Evolutionary conservation across 495 filamentous ascomycete genomes (phyloP).

Genomic region (Usnea hakonensis): DNA sequence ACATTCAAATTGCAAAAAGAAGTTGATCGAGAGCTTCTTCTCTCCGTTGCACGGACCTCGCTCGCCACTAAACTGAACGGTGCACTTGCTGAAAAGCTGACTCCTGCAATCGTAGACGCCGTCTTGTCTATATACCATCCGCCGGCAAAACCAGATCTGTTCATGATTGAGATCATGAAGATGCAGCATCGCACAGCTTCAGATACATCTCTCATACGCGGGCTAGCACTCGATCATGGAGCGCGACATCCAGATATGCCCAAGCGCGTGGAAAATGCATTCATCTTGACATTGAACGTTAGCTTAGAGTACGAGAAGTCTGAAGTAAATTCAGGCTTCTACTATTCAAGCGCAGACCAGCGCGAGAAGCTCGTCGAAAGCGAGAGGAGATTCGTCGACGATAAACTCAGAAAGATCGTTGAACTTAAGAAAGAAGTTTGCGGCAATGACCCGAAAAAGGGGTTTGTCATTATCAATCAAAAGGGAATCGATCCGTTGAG

Average conservation of each 20-base stretch:
- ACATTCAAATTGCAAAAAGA: constrained; percentile 79
- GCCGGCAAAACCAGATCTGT: constrained; percentile 87
- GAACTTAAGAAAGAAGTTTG: constrained; percentile 98
- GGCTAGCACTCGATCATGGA: constrained; percentile 89
- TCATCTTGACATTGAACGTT: constrained; percentile 91
- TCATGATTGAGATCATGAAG: constrained; percentile 99
- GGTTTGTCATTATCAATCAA: constrained; percentile 97
- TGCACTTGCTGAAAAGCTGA: constrained; percentile 82
- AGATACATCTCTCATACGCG: constrained; percentile 91
- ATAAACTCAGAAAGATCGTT: constrained; percentile 95
- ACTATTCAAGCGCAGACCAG: constrained; percentile 95
- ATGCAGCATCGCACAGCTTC: constrained; percentile 98
- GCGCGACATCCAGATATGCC: constrained; percentile 98
- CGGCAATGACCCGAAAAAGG: constrained; percentile 87
- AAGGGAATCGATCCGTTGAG: constrained; percentile 98
- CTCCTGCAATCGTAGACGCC: constrained; percentile 88
- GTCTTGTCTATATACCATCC: constrained; percentile 88
- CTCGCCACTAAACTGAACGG: constrained; percentile 89
- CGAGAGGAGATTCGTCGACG: constrained; percentile 90
- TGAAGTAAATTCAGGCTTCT: constrained; percentile 98
- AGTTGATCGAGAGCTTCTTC: constrained; percentile 86
- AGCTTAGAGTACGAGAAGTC: constrained; percentile 98
- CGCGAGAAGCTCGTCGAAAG: constrained; percentile 96
- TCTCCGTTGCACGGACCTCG: constrained; percentile 90
- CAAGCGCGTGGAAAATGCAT: constrained; percentile 89